phyloP scores from a whole-genome alignment of 306 rosid species.

The Arachis hypogaea region DNA sequence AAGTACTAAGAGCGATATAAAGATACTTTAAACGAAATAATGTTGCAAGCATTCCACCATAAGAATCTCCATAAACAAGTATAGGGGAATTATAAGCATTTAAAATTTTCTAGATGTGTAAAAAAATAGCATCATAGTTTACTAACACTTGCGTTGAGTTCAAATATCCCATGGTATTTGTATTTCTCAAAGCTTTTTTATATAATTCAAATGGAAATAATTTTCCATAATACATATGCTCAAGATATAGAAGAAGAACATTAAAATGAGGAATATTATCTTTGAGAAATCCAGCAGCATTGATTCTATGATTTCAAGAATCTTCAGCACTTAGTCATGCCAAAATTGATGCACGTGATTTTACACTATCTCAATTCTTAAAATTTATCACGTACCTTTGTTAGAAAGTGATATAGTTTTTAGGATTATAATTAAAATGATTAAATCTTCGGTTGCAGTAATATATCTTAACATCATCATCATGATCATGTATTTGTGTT shows the following conservation, averaged over 20 bases:
- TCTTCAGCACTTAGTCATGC: constrained; percentile 57
- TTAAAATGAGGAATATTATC: constrained; percentile 32
- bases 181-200: constrained; percentile 48
- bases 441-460: constrained; percentile 55
- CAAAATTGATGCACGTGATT: constrained; percentile 52
- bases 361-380: constrained; percentile 50
- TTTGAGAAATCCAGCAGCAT: no score
- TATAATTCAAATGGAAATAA: constrained; percentile 54
- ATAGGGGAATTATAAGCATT: constrained; percentile 49
- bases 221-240: constrained; percentile 58
- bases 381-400: constrained; percentile 54
- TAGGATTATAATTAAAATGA: constrained; percentile 60
- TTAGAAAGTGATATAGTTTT: constrained; percentile 49
- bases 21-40: constrained; percentile 73
- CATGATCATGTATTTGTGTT: no score
- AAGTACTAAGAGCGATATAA: constrained; percentile 56
- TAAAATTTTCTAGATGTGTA: constrained; percentile 44
- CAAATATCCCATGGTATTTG: constrained; percentile 44
- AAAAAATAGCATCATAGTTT: constrained; percentile 59
- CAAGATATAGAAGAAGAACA: constrained; percentile 51
- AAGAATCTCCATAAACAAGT: constrained; percentile 64
- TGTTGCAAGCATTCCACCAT: constrained; percentile 48
- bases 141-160: constrained; percentile 67
- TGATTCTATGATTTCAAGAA: constrained; percentile 29
- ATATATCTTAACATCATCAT: constrained; percentile 13